phyloP scores from a whole-genome alignment of 441 rosid genomes.

The Erysimum cheiri region DNA sequence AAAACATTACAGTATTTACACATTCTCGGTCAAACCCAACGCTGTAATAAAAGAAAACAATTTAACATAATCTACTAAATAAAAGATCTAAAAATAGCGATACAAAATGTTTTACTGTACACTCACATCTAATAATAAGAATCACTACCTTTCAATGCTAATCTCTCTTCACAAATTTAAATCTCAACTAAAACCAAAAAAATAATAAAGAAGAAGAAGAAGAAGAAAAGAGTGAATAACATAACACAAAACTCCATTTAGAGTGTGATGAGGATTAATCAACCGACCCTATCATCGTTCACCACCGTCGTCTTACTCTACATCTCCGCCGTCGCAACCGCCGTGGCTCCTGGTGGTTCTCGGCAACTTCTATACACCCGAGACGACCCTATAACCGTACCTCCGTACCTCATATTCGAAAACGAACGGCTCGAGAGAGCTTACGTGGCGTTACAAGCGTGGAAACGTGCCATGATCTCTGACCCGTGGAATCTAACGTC shows the following conservation, averaged over 20 bases:
- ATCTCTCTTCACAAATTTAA: constrained; percentile 28
- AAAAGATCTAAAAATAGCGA: too few relatives aligned
- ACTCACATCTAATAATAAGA: constrained; percentile 29
- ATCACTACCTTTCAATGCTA: constrained; percentile 17
- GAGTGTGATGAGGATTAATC: constrained; percentile 39
- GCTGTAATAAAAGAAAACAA: constrained; percentile 2
- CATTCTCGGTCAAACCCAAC: constrained; percentile 35
- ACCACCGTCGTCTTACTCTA: constrained; percentile 20
- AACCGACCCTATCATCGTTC: constrained; percentile 11
- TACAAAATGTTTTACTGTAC: constrained; percentile 1
- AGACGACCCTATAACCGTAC: constrained; percentile 43
- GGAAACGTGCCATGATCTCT: constrained; percentile 63
- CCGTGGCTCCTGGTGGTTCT: constrained; percentile 7
- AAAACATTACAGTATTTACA: constrained; percentile 10
- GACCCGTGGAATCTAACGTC: constrained; percentile 58
- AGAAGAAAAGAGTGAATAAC: constrained; percentile 27
- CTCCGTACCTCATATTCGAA: constrained; percentile 52
- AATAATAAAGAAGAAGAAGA: not conserved
- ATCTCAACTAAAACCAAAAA: constrained; percentile 26
- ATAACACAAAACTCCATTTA: constrained; percentile 10
- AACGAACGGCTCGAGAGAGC: constrained; percentile 56
- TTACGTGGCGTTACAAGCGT: constrained; percentile 69
- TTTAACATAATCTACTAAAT: constrained; percentile 18
- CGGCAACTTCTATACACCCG: constrained; percentile 38
- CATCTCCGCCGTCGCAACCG: not conserved